These are phyloP conservation scores for Laetiporus sulphureus DNA, from an alignment of 1,284 basidiomycete genomes.

Conservation along the genomic window DNA sequence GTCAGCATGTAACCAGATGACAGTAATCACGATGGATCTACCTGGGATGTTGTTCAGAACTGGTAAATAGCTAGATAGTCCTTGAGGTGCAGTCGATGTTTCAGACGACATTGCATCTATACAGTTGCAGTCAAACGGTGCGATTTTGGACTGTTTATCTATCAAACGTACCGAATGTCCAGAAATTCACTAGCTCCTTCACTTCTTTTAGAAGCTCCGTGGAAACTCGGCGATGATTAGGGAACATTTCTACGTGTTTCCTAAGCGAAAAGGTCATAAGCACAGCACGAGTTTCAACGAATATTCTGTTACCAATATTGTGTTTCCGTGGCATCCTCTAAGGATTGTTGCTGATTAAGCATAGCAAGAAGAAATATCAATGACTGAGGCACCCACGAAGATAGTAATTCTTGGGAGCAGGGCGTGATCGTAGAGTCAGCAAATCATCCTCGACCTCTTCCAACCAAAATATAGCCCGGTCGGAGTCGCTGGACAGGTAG, in stretches of 20 bases:
- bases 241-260: constrained; percentile 16
- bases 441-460: constrained; percentile 1
- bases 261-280: constrained; percentile 3
- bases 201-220: constrained; percentile 3
- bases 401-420: constrained; percentile 6
- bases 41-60: constrained; percentile 6
- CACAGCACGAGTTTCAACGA: background rate
- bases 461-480: constrained; percentile 15
- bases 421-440: background rate
- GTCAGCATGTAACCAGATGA: background rate
- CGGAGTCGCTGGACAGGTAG: constrained; percentile 12
- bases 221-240: constrained; percentile 4
- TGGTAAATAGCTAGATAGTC: constrained; percentile 9
- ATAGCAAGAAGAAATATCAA: background rate
- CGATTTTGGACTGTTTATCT: no score
- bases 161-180: constrained; percentile 10
- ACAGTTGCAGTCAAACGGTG: background rate
- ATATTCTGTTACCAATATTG: constrained; percentile 3
- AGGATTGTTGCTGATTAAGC: background rate
- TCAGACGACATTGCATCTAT: constrained; percentile 17
- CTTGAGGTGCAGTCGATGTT: constrained; percentile 12
- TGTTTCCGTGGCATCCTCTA: constrained; percentile 4
- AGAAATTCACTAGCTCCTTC: constrained; percentile 2
- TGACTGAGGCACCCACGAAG: constrained; percentile 10
- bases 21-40: constrained; percentile 1